These are phyloP conservation scores for Boletellus emodensis DNA, from an alignment of 768 basidiomycete species.

Conservation along the genomic window DNA sequence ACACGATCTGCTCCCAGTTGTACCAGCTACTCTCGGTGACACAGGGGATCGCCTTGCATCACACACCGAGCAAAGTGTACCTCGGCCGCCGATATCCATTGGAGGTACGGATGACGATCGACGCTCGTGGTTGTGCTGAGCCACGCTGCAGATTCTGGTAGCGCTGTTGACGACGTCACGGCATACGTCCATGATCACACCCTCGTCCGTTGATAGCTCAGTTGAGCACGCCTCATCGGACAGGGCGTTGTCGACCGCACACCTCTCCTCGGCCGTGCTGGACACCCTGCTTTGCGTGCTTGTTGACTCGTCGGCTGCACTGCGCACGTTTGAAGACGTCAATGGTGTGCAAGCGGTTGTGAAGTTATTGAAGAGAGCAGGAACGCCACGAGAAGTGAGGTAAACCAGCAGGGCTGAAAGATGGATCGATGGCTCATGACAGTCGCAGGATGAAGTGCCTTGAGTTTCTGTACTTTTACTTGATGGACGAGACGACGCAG, in stretches of 20 bases:
- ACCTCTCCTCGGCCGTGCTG: slow-evolving; percentile 70
- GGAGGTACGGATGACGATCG: slow-evolving; percentile 45
- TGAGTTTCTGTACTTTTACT: slow-evolving; percentile 93
- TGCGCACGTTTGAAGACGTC: slow-evolving; percentile 74
- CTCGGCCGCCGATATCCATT: slow-evolving; percentile 65
- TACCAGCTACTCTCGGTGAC: slow-evolving; percentile 60
- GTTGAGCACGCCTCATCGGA: slow-evolving; percentile 15
- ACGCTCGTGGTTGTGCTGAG: slow-evolving; percentile 6
- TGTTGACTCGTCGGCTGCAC: slow-evolving; percentile 75
- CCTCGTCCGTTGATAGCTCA: slow-evolving; percentile 2
- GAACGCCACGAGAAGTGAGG: slow-evolving; percentile 86
- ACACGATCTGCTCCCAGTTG: slow-evolving; percentile 48
- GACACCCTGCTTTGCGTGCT: slow-evolving; percentile 85
- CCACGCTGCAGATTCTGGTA: slow-evolving; percentile 54
- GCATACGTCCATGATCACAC: slow-evolving; percentile 44
- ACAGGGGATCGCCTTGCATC: slow-evolving; percentile 73
- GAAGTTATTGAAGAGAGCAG: slow-evolving; percentile 82
- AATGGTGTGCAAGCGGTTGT: slow-evolving; percentile 80
- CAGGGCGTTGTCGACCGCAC: slow-evolving; percentile 22
- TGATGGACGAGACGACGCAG: slow-evolving; percentile 70
- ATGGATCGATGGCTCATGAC: slow-evolving; percentile 1
- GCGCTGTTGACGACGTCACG: slow-evolving; percentile 68
- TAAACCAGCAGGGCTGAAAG: slow-evolving; percentile 54
- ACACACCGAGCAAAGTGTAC: slow-evolving; percentile 61
- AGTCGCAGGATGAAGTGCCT: slow-evolving; percentile 85